A percentile compares a stretch with the other conserved stretches of the same genome.
Conservation (phyloP, 352 stramenopile genomes). For the Phytopythium vexans region DNA sequence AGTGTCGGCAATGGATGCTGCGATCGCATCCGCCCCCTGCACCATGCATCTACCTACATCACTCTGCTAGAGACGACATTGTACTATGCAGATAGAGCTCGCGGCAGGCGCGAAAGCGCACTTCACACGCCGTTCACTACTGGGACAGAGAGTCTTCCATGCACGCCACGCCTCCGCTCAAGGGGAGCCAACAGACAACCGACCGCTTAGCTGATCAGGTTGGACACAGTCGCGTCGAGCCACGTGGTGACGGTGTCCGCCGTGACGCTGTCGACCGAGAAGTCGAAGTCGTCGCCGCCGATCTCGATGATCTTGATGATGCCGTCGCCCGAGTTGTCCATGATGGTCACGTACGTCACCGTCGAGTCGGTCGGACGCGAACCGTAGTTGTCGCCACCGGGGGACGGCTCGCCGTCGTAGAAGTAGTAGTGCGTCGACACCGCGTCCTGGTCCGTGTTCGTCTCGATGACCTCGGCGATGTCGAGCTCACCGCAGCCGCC, state of each 20-base stretch:
- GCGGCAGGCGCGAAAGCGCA: too few relatives aligned
- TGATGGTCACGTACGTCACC: slow-evolving; percentile 54
- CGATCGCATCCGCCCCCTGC: too few relatives aligned
- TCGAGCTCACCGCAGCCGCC: slow-evolving; percentile 75
- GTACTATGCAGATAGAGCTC: too few relatives aligned
- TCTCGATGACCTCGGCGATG: slow-evolving; percentile 74
- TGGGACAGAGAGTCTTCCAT: neutral
- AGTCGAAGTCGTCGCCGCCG: slow-evolving; percentile 41
- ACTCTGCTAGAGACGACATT: too few relatives aligned
- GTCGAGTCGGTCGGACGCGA: slow-evolving; percentile 23
- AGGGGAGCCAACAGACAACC: neutral
- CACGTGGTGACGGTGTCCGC: slow-evolving; percentile 27
- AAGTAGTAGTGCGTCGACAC: slow-evolving; percentile 80
- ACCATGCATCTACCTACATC: too few relatives aligned
- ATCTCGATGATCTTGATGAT: slow-evolving; percentile 50
- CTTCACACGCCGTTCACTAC: too few relatives aligned
- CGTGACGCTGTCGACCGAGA: slow-evolving; percentile 25
- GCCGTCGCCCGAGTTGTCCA: slow-evolving; percentile 38
- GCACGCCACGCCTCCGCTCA: neutral
- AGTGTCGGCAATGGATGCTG: too few relatives aligned
- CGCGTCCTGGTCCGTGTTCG: slow-evolving; percentile 42
- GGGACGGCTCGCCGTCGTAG: slow-evolving; percentile 46
- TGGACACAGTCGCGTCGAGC: slow-evolving; percentile 32
- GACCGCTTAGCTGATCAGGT: slow-evolving; percentile 27
- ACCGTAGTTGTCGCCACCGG: slow-evolving; percentile 47